These are phyloP conservation scores for Saprolegnia diclina DNA, from an alignment of 352 stramenopile species.

Conservation along the genomic window DNA sequence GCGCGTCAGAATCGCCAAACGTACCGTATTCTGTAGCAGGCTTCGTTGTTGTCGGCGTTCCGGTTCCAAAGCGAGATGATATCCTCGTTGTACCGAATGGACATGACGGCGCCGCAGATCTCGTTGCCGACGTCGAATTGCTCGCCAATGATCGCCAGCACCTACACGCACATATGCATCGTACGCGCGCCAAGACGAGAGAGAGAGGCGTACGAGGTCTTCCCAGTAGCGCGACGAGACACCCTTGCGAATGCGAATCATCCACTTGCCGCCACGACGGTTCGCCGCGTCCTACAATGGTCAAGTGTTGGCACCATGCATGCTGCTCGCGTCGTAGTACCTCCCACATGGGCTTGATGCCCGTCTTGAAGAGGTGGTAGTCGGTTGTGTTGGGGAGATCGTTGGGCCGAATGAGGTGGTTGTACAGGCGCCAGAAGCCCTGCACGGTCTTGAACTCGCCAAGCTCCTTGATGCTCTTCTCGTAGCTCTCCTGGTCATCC, in stretches of 20 bases:
- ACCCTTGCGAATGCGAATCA: conserved; percentile 90
- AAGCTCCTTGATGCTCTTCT: conserved; percentile 92
- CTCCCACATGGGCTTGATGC: conserved; percentile 94
- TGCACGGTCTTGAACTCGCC: conserved; percentile 90
- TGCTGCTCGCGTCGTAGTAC: conserved; percentile 20
- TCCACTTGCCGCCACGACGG: conserved; percentile 88
- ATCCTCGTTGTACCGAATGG: conserved; percentile 89
- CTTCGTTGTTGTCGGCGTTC: conserved; percentile 89
- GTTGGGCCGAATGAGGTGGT: conserved; percentile 88
- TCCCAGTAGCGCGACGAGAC: conserved; percentile 90
- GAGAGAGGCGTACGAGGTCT: conserved; percentile 54
- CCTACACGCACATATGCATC: conserved; percentile 32
- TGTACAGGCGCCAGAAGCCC: conserved; percentile 92
- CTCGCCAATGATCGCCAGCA: conserved; percentile 90
- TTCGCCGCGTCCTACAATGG: conserved; percentile 68
- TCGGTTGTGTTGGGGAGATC: conserved; percentile 88
- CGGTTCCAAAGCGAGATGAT: conserved; percentile 94
- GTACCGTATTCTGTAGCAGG: conserved; percentile 76
- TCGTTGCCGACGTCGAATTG: conserved; percentile 93
- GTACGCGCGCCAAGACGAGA: neutral
- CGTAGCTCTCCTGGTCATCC: conserved; percentile 78
- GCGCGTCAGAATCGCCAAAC: neutral
- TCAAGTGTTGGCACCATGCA: neutral
- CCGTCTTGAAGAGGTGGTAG: conserved; percentile 91
- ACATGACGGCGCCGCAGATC: conserved; percentile 88